Percentiles rank a stretch among this genome's conserved stretches.
phyloP scores from a whole-genome alignment of 1,139 yeast genomes.

The Chernovozyma aurita region DNA sequence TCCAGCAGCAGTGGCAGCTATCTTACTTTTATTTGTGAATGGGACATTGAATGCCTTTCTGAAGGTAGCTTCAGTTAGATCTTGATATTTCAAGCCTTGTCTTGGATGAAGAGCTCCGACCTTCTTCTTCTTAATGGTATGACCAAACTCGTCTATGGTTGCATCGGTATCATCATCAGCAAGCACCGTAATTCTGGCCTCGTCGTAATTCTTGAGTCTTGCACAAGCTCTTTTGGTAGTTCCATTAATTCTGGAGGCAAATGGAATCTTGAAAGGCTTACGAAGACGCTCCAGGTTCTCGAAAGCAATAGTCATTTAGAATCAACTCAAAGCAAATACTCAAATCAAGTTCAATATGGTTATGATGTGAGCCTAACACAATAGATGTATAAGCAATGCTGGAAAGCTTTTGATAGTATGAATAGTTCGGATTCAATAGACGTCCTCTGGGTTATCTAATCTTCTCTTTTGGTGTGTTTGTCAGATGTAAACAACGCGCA shows the following conservation, averaged over 20 bases:
- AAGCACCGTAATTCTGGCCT: conserved; percentile 7
- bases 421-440: too few relatives aligned
- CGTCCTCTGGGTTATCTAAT: too few relatives aligned
- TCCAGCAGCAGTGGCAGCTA: conserved; percentile 10
- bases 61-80: conserved; percentile 28
- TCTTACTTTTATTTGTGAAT: conserved; percentile 26
- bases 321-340: too few relatives aligned
- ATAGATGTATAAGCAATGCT: too few relatives aligned
- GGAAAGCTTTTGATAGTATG: too few relatives aligned
- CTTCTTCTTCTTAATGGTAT: conserved; percentile 22
- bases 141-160: conserved; percentile 24
- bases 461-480: too few relatives aligned
- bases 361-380: too few relatives aligned
- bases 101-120: conserved; percentile 52
- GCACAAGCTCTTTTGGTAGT: conserved; percentile 10
- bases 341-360: too few relatives aligned
- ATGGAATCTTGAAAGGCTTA: conserved; percentile 42
- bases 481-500: too few relatives aligned
- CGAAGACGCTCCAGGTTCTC: conserved; percentile 30
- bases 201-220: conserved; percentile 15
- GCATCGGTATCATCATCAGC: background rate
- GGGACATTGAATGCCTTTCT: conserved; percentile 49
- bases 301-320: conserved; percentile 10
- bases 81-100: conserved; percentile 27
- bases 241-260: conserved; percentile 21